Evolutionary conservation across 78 protist genomes (phyloP), one percentile per base, ranked within the genome.

Genomic region (Trichosphaerium sp.): DNA sequence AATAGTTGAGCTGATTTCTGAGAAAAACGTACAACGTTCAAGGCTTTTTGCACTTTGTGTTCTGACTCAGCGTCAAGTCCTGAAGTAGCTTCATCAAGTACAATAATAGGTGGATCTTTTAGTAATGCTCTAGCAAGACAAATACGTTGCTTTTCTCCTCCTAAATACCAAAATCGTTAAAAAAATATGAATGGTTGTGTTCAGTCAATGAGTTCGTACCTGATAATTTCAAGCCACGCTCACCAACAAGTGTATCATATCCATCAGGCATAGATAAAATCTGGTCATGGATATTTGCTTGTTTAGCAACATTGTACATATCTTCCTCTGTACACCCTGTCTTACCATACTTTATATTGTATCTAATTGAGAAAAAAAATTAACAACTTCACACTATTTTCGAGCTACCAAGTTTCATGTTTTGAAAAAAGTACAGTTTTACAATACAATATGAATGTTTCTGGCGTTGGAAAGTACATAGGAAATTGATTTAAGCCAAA

Each of bases 111-210:
- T 21, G 98, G 96, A 51, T 92, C 73, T 41, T 75, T 31, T 25
- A 94, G 66, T 26, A 94, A 60, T 0, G 94, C 97, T 1, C 99
- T 73, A 1, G 99, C 97, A 18, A 94, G 87, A 48, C 92, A 88
- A 26, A 94, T 75, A 25, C 97, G 79, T 74, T 88, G 93, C 48
- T 83, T 73, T 60, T 87, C 89, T 2, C 96, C 93, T 3, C 86
- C 74, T 4, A 23, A 28, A 5, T 4, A 7, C 41, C 21, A 44
- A 44, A 21, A 18, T 18, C 18, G 28, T 18, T 21, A 21, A 18
- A 44, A 18, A 18, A 18, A 18, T 44, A 18, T 44, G 28, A 44
- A 18, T 18, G 28, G 18, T 44, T 68, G 71, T 75, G 42, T 72
- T 74, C 69, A 84, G 94, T 35, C 94, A 51, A 5, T 28, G 38